These are phyloP conservation scores for Cotoneaster glaucophyllus DNA, from an alignment of 306 rosid genomes.

Conservation along the genomic window DNA sequence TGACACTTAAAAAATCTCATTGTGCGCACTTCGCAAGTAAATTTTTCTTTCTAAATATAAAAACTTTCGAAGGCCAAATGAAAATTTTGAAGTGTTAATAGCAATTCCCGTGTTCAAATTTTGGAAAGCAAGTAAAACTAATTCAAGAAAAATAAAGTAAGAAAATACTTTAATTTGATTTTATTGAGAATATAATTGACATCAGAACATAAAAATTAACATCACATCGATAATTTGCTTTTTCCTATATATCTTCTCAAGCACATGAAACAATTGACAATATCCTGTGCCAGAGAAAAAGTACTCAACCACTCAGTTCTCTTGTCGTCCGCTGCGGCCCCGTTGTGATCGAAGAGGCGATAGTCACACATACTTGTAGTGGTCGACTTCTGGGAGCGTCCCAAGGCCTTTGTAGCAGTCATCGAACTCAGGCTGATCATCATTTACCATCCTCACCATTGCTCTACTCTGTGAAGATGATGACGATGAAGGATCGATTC, in stretches of 20 bases:
- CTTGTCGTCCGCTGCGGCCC: not conserved
- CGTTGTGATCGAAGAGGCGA: not conserved
- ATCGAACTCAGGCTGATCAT: conserved; percentile 1
- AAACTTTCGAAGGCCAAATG: too few species aligned
- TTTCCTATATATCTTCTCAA: not conserved
- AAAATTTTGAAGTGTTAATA: too few species aligned
- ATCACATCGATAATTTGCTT: not conserved
- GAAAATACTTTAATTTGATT: not conserved
- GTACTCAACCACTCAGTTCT: not conserved
- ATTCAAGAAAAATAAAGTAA: not conserved
- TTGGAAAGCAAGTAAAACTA: not conserved
- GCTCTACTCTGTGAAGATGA: not conserved
- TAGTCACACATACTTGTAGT: not conserved
- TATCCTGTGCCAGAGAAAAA: not conserved
- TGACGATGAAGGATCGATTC: not conserved
- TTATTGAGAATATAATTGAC: not conserved
- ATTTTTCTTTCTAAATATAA: too few species aligned
- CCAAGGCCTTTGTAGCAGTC: conserved; percentile 16
- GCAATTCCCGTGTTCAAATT: accelerated
- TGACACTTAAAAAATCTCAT: accelerated
- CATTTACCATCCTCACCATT: not conserved
- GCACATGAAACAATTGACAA: not conserved
- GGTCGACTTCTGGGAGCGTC: conserved; percentile 12
- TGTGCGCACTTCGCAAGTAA: too few species aligned
- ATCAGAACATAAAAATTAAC: not conserved